A percentile compares a stretch with the other conserved stretches of the same genome.
These are phyloP conservation scores for Yarrowia galli DNA, from an alignment of 1,139 yeast species.

Conservation along the genomic window DNA sequence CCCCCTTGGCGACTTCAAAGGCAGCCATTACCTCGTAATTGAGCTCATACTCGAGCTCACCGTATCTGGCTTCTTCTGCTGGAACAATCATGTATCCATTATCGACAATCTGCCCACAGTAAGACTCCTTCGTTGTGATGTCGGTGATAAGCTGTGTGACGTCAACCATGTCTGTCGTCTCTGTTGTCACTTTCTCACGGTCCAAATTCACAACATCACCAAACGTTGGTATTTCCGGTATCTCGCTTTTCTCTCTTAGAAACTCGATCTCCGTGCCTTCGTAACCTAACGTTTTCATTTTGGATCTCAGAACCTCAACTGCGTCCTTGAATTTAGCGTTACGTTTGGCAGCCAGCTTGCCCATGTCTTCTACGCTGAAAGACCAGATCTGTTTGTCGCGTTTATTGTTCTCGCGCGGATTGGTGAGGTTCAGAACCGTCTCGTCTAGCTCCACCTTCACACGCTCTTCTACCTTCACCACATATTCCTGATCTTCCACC, in stretches of 20 bases:
- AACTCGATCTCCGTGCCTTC: constrained; percentile 40
- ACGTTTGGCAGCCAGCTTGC: constrained; percentile 7
- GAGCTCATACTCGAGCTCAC: constrained; percentile 53
- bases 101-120: constrained; percentile 66
- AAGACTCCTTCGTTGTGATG: constrained; percentile 53
- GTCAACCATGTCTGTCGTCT: constrained; percentile 40
- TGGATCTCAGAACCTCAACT: background rate
- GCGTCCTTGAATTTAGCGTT: constrained; percentile 18
- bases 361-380: constrained; percentile 17
- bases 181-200: background rate
- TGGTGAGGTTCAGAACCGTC: constrained; percentile 15
- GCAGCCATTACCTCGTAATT: constrained; percentile 59
- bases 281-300: constrained; percentile 40
- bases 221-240: constrained; percentile 13
- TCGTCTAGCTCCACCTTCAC: constrained; percentile 25
- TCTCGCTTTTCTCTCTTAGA: constrained; percentile 38
- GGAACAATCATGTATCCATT: constrained; percentile 55
- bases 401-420: constrained; percentile 22
- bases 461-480: constrained; percentile 5
- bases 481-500: constrained; percentile 43
- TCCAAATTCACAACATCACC: constrained; percentile 15
- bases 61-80: constrained; percentile 57
- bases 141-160: constrained; percentile 58
- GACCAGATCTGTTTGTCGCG: constrained; percentile 12
- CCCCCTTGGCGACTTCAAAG: constrained; percentile 57